Evolutionary conservation across 108 stramenopile genomes (phyloP), one percentile per base, ranked within the genome.

Genomic region (Nitzschia sp.): DNA sequence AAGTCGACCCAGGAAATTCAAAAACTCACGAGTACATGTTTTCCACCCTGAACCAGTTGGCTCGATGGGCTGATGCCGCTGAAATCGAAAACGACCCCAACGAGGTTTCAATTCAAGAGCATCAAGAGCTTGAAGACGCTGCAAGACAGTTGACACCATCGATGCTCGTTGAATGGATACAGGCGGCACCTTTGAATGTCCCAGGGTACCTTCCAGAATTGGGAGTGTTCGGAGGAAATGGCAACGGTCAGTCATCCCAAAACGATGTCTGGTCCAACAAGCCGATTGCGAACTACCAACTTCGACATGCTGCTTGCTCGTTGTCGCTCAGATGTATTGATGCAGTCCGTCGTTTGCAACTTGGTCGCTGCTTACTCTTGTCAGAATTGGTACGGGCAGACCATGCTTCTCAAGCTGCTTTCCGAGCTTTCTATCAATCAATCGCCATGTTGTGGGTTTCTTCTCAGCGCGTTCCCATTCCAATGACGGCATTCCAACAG

Each of bases 281-380:
- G 37, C 62, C 52, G 52, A 58, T 69, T 17, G 78, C 78, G 6
- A 79, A 69, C 41, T 59, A 51, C 39, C 76, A 77, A 34, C 51
- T 77, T 20, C 75, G 80, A 1, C 75, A 81, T 48, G 52, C 70
- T 51, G 75, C 75, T n/a, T 67, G 70, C 44, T 41, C 53, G 11
- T 52, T 70, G 26, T 41, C 66, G 14, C 51, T 69, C 14, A 59
- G 50, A 52, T 66, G 75, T 10, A 52, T 65, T 15, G 75, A 81
- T 61, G 61, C 75, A 0, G 61, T 72, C 17, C 71, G 80, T 5
- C 71, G 75, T 1, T 54, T 75, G 14, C 54, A 63, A 40, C 55
- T 81, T 20, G 53, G 75, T 14, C 70, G 75, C 9, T 81, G 54
- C 34, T 26, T 81, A 2, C 65, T 81, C n/a, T 44, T 81, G 14